Conservation (phyloP, 768 basidiomycete genomes). For the Tricholomella constricta region DNA sequence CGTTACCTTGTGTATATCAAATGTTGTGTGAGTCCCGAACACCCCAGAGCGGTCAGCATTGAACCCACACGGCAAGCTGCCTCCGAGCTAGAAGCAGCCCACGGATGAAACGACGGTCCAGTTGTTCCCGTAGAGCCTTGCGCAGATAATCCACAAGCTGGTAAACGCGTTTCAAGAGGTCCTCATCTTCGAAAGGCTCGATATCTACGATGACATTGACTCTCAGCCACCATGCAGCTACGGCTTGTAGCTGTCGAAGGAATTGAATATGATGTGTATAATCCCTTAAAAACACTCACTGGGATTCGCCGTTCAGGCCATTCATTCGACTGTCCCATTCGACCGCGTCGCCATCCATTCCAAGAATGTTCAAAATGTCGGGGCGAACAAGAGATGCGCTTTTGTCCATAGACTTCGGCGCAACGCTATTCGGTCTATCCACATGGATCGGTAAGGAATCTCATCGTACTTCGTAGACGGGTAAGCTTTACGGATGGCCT, state of each 20-base stretch:
- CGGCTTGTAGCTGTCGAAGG: not conserved
- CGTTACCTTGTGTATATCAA: slow-evolving; percentile 14
- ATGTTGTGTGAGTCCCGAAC: slow-evolving; percentile 1
- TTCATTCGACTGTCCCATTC: not conserved
- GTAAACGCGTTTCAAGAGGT: not conserved
- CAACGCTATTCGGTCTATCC: not conserved
- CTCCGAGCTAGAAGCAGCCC: not conserved
- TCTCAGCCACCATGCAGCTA: slow-evolving; percentile 8
- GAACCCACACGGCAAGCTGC: not conserved
- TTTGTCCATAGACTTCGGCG: not conserved
- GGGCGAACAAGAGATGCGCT: not conserved
- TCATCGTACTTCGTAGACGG: not conserved
- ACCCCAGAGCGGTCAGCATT: no score
- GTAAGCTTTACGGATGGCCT: not conserved
- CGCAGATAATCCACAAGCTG: slow-evolving; percentile 1
- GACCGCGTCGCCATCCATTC: not conserved
- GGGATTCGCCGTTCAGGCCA: no score
- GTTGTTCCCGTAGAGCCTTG: no score
- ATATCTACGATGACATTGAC: slow-evolving; percentile 9
- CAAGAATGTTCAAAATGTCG: not conserved
- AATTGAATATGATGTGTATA: no score
- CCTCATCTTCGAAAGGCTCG: not conserved
- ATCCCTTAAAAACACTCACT: not conserved
- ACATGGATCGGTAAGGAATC: not conserved
- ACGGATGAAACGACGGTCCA: slow-evolving; percentile 9